These are phyloP conservation scores for Agaricus bisporus DNA, from an alignment of 768 basidiomycete genomes.

Conservation along the genomic window DNA sequence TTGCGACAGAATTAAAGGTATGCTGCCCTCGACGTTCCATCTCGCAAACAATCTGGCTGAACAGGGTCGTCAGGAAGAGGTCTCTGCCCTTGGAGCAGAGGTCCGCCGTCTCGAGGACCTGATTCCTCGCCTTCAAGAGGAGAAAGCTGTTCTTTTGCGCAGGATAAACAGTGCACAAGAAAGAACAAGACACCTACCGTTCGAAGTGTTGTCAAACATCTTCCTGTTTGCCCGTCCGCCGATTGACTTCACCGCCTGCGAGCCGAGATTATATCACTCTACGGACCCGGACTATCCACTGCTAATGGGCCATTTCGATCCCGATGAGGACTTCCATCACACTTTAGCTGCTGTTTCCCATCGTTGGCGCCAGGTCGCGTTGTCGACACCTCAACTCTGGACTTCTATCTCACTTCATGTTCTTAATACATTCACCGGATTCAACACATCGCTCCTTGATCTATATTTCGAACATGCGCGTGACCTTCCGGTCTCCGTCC, in stretches of 20 bases:
- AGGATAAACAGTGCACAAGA: not conserved
- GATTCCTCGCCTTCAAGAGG: too few species aligned
- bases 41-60: too few species aligned
- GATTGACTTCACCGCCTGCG: not conserved
- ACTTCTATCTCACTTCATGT: not conserved
- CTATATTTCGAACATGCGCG: conserved; percentile 3
- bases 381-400: conserved; percentile 2
- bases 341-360: not conserved
- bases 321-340: not conserved
- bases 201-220: not conserved
- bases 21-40: too few species aligned
- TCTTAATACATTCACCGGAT: not conserved
- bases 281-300: not conserved
- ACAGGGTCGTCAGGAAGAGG: too few species aligned
- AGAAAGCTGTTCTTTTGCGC: not conserved
- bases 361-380: not conserved
- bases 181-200: not conserved
- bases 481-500: not conserved
- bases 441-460: not conserved
- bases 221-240: not conserved
- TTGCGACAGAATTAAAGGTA: too few species aligned
- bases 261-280: not conserved
- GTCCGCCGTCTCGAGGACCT: too few species aligned
- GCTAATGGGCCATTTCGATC: not conserved
- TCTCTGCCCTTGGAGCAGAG: too few species aligned